Evolutionary conservation across 2,329 filamentous ascomycete genomes (phyloP).

Genomic region (Penicillium sp.): DNA sequence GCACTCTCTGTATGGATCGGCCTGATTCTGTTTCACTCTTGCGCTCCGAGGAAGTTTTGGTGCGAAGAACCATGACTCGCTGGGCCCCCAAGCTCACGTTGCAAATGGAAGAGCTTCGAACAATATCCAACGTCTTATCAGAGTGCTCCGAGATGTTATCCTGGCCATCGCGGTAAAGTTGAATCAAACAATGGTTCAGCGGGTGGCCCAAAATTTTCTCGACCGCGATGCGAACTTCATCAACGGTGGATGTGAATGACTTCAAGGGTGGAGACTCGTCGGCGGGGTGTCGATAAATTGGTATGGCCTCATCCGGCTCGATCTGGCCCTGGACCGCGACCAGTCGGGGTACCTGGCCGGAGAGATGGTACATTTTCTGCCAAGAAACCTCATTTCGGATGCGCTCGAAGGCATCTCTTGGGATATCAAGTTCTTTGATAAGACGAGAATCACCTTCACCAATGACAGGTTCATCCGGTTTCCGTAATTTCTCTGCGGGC

Average conservation of each 20-base stretch:
- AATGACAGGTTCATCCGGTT: constrained; percentile 41
- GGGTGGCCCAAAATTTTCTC: constrained; percentile 74
- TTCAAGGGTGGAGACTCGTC: constrained; percentile 80
- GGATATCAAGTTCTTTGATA: constrained; percentile 67
- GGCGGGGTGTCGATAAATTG: constrained; percentile 91
- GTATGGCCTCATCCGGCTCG: constrained; percentile 66
- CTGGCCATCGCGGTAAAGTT: constrained; percentile 82
- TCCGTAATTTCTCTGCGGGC: not conserved
- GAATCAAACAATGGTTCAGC: constrained; percentile 89
- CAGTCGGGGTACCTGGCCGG: constrained; percentile 85
- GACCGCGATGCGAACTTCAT: constrained; percentile 65
- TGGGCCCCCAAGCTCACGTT: constrained; percentile 94
- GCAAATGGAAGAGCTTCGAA: constrained; percentile 76
- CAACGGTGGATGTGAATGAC: constrained; percentile 73
- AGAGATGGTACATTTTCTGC: constrained; percentile 90
- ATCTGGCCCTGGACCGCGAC: constrained; percentile 84
- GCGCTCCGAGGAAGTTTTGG: constrained; percentile 52
- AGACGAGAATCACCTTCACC: constrained; percentile 82
- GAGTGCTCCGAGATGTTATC: constrained; percentile 97
- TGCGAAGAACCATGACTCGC: constrained; percentile 84
- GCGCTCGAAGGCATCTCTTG: constrained; percentile 63
- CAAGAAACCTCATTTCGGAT: constrained; percentile 76
- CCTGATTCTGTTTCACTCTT: constrained; percentile 34
- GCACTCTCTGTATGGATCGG: constrained; percentile 66
- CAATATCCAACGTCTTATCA: constrained; percentile 94